Evolutionary conservation across 192 early-diverging fungal species (phyloP).

Genomic region (Coemansia biformis): DNA sequence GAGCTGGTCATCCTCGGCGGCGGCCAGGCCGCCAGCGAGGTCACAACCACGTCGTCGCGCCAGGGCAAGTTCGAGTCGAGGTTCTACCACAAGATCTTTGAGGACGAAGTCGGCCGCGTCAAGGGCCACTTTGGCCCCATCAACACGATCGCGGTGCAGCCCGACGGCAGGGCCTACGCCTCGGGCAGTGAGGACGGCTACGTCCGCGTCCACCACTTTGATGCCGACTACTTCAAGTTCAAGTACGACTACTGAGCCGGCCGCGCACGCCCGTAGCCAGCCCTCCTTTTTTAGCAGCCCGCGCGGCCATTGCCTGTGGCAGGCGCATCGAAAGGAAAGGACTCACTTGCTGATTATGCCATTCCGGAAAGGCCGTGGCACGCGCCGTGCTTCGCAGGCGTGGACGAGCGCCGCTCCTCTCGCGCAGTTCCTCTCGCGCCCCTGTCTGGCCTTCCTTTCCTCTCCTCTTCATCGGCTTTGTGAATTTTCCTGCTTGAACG

Average conservation of each 20-base stretch:
- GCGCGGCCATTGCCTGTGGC: no score
- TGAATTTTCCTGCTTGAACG: background rate
- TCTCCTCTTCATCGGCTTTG: background rate
- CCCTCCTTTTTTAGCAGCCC: no score
- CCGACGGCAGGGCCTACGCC: constrained; percentile 89
- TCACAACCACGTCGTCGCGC: constrained; percentile 83
- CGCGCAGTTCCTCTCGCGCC: no score
- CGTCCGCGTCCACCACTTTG: constrained; percentile 93
- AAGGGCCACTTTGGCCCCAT: constrained; percentile 99
- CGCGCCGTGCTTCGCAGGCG: no score
- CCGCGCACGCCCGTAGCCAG: no score
- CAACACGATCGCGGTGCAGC: constrained; percentile 97
- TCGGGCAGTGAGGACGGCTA: constrained; percentile 98
- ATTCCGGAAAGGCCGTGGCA: no score
- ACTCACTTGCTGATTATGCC: no score
- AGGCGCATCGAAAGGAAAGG: no score
- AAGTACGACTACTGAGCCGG: constrained; percentile 56
- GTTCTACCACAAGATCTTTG: constrained; percentile 96
- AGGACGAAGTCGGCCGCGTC: constrained; percentile 94
- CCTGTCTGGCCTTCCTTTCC: no score
- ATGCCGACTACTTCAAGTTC: constrained; percentile 94
- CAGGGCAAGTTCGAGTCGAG: constrained; percentile 96
- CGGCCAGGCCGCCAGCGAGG: constrained; percentile 98
- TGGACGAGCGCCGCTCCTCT: no score
- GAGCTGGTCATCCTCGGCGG: constrained; percentile 87